phyloP scores from a whole-genome alignment of 495 filamentous ascomycete genomes.

The Neurospora tetraspora region DNA sequence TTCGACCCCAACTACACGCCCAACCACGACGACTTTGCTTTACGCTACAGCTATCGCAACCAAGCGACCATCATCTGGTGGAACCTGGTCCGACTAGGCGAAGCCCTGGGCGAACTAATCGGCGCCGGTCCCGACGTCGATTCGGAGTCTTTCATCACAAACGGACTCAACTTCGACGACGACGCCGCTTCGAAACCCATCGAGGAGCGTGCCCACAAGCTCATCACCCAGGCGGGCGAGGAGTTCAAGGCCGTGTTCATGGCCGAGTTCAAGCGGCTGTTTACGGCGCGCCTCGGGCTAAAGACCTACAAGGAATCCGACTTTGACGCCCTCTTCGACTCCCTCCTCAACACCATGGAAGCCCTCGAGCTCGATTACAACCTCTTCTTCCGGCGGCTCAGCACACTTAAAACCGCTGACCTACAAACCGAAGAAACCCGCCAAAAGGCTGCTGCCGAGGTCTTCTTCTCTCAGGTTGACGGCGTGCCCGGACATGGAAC shows the following conservation, averaged over 20 bases:
- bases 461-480: conserved; percentile 60
- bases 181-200: conserved; percentile 43
- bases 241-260: conserved; percentile 84
- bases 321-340: conserved; percentile 67
- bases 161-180: conserved; percentile 59
- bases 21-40: conserved; percentile 85
- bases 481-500: conserved; percentile 45
- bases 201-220: conserved; percentile 65
- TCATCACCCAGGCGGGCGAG: conserved; percentile 68
- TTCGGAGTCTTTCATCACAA: conserved; percentile 52
- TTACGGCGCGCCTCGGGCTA: conserved; percentile 70
- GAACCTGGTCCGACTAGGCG: conserved; percentile 89
- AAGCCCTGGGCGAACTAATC: conserved; percentile 81
- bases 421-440: conserved; percentile 51
- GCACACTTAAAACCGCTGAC: conserved; percentile 43
- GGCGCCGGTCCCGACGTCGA: conserved; percentile 63
- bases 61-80: conserved; percentile 97
- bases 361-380: conserved; percentile 78
- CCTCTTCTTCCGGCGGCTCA: conserved; percentile 76
- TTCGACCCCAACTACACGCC: conserved; percentile 93
- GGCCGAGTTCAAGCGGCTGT: conserved; percentile 73
- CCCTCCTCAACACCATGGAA: conserved; percentile 74
- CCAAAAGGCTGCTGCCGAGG: conserved; percentile 41
- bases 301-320: conserved; percentile 53
- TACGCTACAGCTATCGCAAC: conserved; percentile 86